phyloP scores from a whole-genome alignment of 2,329 filamentous ascomycete genomes.

The Stenocarpella maydis region DNA sequence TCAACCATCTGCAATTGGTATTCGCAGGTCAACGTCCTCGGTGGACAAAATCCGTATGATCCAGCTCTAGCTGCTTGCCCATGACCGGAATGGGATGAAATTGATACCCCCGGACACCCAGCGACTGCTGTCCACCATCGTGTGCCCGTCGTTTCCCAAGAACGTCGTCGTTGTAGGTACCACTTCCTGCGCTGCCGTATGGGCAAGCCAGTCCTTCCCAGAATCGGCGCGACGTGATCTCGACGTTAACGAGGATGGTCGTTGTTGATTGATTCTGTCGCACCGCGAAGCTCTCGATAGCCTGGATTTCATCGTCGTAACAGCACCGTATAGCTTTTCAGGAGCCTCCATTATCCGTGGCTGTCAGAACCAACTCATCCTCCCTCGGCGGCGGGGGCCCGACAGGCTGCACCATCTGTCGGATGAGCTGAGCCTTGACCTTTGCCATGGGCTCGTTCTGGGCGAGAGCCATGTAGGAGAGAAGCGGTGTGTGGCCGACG shows the following conservation, averaged over 20 bases:
- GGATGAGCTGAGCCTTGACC: constrained; percentile 80
- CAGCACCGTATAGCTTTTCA: background rate
- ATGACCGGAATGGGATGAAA: constrained; percentile 13
- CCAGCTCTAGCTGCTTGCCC: constrained; percentile 8
- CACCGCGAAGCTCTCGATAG: background rate
- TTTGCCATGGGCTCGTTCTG: constrained; percentile 86
- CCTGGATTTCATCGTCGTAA: background rate
- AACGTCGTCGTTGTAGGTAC: background rate
- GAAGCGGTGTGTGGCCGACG: constrained; percentile 85
- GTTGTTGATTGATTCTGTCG: background rate
- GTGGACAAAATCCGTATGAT: background rate
- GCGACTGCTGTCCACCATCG: background rate
- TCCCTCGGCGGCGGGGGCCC: constrained; percentile 66
- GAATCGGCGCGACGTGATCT: background rate
- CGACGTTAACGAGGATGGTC: background rate
- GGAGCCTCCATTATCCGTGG: constrained; percentile 37
- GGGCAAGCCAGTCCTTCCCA: background rate
- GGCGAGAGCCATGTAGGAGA: constrained; percentile 89
- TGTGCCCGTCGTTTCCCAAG: background rate
- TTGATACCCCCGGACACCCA: constrained; percentile 30
- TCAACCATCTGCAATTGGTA: constrained; percentile 8
- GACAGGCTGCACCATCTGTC: constrained; percentile 75
- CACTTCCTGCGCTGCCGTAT: background rate
- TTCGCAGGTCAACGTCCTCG: background rate
- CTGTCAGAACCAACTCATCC: constrained; percentile 46